A percentile compares a stretch with the other conserved stretches of the same genome.
Evolutionary conservation across 2,329 filamentous ascomycete species (phyloP).

Genomic region (Waltergamsia citrina): DNA sequence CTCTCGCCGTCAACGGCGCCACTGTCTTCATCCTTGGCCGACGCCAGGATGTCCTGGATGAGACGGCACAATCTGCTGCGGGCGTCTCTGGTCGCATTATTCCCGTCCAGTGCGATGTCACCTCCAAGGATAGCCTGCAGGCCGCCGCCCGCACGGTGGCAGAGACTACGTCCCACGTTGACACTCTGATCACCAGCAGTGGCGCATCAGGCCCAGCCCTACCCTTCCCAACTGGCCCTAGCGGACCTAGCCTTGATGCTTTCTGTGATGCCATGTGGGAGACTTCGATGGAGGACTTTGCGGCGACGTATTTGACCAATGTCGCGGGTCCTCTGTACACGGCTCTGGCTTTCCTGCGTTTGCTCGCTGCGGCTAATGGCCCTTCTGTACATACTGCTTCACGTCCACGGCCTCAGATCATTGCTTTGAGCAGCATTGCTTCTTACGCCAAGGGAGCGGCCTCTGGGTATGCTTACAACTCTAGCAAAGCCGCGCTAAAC

Average conservation of each 20-base stretch:
- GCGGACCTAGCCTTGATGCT: conserved; percentile 1
- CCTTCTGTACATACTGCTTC: background rate
- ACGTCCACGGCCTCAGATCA: conserved; percentile 4
- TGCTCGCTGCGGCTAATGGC: conserved; percentile 43
- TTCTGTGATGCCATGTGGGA: background rate
- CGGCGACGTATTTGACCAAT: conserved; percentile 48
- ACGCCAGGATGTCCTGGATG: conserved; percentile 20
- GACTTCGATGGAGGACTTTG: conserved; percentile 43
- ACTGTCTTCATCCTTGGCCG: conserved; percentile 32
- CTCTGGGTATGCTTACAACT: conserved; percentile 1
- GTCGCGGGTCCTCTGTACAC: conserved; percentile 30
- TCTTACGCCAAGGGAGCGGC: conserved; percentile 2
- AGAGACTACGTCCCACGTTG: conserved; percentile 47
- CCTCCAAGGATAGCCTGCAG: conserved; percentile 38
- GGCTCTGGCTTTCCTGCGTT: conserved; percentile 49
- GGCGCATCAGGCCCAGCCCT: conserved; percentile 22
- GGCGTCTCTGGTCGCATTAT: conserved; percentile 17
- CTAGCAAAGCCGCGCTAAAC: conserved; percentile 1
- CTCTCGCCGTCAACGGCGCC: conserved; percentile 17
- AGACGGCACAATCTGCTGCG: conserved; percentile 8
- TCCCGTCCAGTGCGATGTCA: conserved; percentile 29
- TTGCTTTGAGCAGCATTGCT: conserved; percentile 4
- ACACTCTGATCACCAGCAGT: conserved; percentile 54
- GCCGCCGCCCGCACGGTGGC: conserved; percentile 47
- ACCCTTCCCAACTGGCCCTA: conserved; percentile 2